These are phyloP conservation scores for Oryza officinalis DNA, from an alignment of 176 grass and related monocot genomes.

Conservation along the genomic window DNA sequence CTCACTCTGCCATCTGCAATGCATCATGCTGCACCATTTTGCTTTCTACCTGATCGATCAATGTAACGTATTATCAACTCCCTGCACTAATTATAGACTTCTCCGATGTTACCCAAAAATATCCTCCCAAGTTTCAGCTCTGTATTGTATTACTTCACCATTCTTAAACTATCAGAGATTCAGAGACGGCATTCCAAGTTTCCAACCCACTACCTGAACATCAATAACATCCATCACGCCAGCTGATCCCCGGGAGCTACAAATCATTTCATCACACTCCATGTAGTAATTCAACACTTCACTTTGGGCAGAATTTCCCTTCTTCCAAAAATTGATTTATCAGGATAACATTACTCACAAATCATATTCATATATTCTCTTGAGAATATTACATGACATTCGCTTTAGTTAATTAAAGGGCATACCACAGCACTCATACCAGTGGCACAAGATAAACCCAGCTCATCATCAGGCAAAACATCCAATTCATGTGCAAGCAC, in stretches of 20 bases:
- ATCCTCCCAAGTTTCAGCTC: neutral
- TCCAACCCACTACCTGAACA: neutral
- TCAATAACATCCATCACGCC: neutral
- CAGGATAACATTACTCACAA: neutral
- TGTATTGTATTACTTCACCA: neutral
- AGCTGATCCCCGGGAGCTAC: neutral
- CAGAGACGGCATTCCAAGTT: neutral
- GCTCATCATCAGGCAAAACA: neutral
- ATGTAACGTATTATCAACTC: no score
- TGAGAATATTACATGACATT: neutral
- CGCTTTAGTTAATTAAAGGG: neutral
- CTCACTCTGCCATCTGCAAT: neutral
- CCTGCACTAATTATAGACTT: neutral
- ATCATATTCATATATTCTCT: neutral
- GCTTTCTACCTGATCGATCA: neutral
- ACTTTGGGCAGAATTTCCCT: neutral
- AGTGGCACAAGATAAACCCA: neutral
- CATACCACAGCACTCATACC: neutral
- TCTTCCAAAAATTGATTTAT: neutral
- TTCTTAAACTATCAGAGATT: neutral
- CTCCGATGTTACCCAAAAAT: neutral
- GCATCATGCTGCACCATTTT: neutral
- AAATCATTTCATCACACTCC: neutral
- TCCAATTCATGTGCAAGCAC: constrained; percentile 5
- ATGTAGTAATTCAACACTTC: neutral